Evolutionary conservation across 495 filamentous ascomycete genomes (phyloP).

Genomic region (Elasticomyces elasticus): DNA sequence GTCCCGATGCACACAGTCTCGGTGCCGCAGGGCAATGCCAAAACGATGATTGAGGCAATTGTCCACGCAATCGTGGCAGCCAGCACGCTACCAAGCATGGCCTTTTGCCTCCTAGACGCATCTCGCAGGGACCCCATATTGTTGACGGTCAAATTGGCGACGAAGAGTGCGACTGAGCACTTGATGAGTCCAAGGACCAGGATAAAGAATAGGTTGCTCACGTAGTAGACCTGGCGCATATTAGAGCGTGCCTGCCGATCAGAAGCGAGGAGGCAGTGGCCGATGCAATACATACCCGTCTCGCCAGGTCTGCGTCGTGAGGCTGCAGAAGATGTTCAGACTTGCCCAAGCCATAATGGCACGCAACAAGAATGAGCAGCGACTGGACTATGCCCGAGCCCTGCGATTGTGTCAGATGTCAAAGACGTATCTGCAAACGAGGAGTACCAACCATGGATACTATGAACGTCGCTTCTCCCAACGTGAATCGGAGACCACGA

Average conservation of each 20-base stretch:
- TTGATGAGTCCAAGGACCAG: conserved; percentile 1
- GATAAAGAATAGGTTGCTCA: conserved; percentile 1
- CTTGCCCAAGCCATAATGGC: no score
- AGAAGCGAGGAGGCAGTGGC: no score
- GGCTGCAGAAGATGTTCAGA: no score
- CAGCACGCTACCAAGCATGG: not conserved
- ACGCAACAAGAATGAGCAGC: no score
- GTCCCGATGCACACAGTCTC: not conserved
- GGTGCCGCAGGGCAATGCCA: not conserved
- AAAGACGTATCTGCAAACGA: no score
- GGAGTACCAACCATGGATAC: no score
- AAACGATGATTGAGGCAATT: not conserved
- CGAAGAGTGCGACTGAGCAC: not conserved
- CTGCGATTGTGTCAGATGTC: no score
- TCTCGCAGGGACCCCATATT: not conserved
- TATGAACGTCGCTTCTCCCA: no score
- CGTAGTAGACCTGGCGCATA: conserved; percentile 1
- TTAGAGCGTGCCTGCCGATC: no score
- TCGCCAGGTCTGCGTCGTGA: no score
- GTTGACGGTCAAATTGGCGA: not conserved
- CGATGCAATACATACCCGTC: no score
- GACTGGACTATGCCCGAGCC: no score
- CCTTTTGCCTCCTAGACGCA: not conserved
- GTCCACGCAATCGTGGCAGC: not conserved
- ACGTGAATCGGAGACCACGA: not conserved